Evolutionary conservation across 2,329 filamentous ascomycete species (phyloP).

Genomic region (Fusarium bulbicola): DNA sequence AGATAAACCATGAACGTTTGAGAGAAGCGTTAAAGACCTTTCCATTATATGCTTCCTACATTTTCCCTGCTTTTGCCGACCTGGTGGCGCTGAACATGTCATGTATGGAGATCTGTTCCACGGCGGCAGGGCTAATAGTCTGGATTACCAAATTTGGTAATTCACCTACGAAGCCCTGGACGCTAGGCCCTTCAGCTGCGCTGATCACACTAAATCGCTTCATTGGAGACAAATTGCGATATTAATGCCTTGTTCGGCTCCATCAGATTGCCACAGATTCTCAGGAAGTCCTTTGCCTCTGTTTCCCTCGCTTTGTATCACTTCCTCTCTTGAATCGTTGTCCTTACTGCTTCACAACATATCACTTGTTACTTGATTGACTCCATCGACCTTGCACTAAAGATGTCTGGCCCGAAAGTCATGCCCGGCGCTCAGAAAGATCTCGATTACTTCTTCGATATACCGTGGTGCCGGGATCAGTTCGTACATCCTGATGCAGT

Average conservation of each 20-base stretch:
- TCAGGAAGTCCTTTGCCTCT: neutral
- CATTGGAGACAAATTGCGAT: neutral
- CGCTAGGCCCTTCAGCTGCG: too few species aligned
- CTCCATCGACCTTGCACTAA: fast-evolving
- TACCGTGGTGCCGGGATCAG: neutral
- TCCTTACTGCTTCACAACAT: neutral
- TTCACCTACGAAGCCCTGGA: neutral
- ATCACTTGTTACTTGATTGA: too few species aligned
- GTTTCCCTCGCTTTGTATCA: neutral
- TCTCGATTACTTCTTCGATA: neutral
- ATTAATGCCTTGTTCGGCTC: neutral
- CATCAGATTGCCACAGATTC: neutral
- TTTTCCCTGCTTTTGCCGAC: too few species aligned
- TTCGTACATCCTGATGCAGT: neutral
- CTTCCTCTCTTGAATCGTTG: fast-evolving
- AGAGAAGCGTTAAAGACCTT: fast-evolving
- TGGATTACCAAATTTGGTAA: neutral
- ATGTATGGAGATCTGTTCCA: neutral
- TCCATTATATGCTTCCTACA: too few species aligned
- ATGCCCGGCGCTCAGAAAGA: neutral
- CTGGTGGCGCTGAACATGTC: neutral
- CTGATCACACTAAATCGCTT: neutral
- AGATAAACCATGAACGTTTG: too few species aligned
- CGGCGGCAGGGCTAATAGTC: neutral
- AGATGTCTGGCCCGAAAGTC: neutral